A percentile compares a stretch with the other conserved stretches of the same genome.
phyloP scores from a whole-genome alignment of 164 flowering plant species.

The Vitis rotundifolia region DNA sequence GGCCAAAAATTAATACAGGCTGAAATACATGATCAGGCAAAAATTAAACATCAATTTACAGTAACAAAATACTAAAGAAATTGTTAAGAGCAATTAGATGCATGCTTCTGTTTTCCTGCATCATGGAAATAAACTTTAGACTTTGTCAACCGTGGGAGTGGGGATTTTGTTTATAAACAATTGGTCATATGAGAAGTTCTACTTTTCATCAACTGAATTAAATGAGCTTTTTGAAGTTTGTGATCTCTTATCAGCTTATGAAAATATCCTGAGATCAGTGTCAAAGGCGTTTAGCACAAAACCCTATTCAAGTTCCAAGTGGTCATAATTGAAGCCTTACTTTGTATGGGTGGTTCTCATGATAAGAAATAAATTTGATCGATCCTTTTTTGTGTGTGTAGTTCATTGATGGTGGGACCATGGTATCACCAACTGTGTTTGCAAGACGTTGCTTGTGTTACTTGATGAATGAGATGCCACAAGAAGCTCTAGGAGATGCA shows the following conservation, averaged over 20 bases:
- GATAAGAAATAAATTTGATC: not conserved
- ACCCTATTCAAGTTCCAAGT: not conserved
- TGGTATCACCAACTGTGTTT: constrained; percentile 59
- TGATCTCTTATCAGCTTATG: too few relatives aligned
- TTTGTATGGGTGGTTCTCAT: not conserved
- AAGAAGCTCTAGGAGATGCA: constrained; percentile 67
- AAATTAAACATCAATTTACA: too few relatives aligned
- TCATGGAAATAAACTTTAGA: too few relatives aligned
- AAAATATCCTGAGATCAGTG: not conserved
- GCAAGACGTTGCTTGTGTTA: constrained; percentile 60
- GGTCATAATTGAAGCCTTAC: not conserved
- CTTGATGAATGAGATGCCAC: constrained; percentile 49
- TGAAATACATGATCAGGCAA: too few relatives aligned
- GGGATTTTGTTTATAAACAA: not conserved
- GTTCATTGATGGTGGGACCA: constrained; percentile 62
- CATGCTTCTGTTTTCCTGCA: too few relatives aligned
- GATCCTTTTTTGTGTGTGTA: constrained; percentile 10
- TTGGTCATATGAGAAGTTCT: not conserved
- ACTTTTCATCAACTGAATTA: too few relatives aligned
- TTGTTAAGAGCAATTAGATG: too few relatives aligned
- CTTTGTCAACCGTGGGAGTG: too few relatives aligned
- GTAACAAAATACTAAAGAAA: too few relatives aligned
- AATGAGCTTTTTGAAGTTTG: too few relatives aligned
- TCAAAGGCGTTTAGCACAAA: not conserved
- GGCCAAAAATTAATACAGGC: too few relatives aligned